Conservation (phyloP, 805 yeast genomes). For the Candida maesae region DNA sequence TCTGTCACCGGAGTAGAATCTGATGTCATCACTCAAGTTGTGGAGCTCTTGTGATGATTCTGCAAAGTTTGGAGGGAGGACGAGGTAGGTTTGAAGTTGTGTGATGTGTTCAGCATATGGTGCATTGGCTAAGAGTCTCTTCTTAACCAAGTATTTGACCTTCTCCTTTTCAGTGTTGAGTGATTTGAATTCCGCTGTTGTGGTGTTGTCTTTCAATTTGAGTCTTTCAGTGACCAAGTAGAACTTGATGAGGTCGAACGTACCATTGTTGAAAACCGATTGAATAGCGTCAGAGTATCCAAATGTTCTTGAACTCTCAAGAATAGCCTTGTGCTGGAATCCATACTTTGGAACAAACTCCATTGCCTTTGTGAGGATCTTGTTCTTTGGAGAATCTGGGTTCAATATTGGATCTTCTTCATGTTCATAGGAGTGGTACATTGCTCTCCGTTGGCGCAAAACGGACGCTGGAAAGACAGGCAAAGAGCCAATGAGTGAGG, state of each 20-base stretch:
- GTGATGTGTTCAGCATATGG: conserved; percentile 33
- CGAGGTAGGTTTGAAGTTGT: conserved; percentile 49
- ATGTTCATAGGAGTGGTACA: conserved; percentile 31
- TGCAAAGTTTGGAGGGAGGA: conserved; percentile 58
- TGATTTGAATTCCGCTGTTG: conserved; percentile 27
- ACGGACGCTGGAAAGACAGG: neutral
- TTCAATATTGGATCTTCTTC: conserved; percentile 19
- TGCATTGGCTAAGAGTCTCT: conserved; percentile 43
- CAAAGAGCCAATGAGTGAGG: neutral
- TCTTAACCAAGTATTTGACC: conserved; percentile 41
- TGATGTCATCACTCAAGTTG: conserved; percentile 76
- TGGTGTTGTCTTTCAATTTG: conserved; percentile 35
- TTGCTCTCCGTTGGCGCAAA: conserved; percentile 5
- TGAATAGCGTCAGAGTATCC: conserved; percentile 50
- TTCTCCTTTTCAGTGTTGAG: conserved; percentile 38
- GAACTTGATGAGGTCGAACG: conserved; percentile 51
- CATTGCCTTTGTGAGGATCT: conserved; percentile 27
- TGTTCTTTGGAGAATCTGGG: conserved; percentile 35
- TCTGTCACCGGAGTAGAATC: conserved; percentile 72
- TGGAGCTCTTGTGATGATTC: conserved; percentile 66
- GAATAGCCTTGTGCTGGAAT: conserved; percentile 34
- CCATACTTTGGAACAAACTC: conserved; percentile 10
- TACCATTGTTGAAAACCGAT: conserved; percentile 40
- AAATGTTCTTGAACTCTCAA: conserved; percentile 43
- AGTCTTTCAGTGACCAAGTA: conserved; percentile 49